These are phyloP conservation scores for Lachnellula occidentalis DNA, from an alignment of 2,329 filamentous ascomycete genomes.

Conservation along the genomic window DNA sequence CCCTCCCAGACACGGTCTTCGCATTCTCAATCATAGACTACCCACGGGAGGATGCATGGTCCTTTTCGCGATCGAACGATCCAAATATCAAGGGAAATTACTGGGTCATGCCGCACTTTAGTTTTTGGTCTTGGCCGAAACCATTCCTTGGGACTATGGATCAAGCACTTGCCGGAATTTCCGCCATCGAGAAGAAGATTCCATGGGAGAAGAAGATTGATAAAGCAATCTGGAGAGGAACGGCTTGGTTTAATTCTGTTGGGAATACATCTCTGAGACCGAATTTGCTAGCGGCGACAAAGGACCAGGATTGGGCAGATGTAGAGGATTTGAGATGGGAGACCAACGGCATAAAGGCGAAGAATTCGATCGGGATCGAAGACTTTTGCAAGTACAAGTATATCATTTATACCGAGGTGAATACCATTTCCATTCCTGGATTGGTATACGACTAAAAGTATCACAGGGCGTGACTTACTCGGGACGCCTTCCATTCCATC, in stretches of 20 bases:
- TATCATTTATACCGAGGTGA: constrained; percentile 44
- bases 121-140: constrained; percentile 49
- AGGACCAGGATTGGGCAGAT: constrained; percentile 42
- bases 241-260: constrained; percentile 40
- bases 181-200: constrained; percentile 32
- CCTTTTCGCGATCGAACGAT: constrained; percentile 43
- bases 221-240: constrained; percentile 47
- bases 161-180: constrained; percentile 36
- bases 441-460: background rate
- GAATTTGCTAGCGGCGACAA: constrained; percentile 18
- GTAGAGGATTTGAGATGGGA: constrained; percentile 36
- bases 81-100: constrained; percentile 32
- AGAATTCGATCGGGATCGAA: constrained; percentile 44
- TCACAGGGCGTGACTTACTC: constrained; percentile 44
- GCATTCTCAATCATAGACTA: constrained; percentile 47
- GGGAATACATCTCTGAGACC: constrained; percentile 24
- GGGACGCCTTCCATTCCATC: constrained; percentile 46
- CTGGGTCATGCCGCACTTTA: constrained; percentile 52
- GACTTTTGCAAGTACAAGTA: constrained; percentile 49
- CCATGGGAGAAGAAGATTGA: constrained; percentile 34
- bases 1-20: constrained; percentile 47
- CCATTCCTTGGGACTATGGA: constrained; percentile 43
- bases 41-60: constrained; percentile 39
- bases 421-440: background rate
- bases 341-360: constrained; percentile 27